A percentile compares a stretch with the other conserved stretches of the same genome.
Conservation (phyloP, 108 stramenopile species). For the Nitzschia putrida region DNA sequence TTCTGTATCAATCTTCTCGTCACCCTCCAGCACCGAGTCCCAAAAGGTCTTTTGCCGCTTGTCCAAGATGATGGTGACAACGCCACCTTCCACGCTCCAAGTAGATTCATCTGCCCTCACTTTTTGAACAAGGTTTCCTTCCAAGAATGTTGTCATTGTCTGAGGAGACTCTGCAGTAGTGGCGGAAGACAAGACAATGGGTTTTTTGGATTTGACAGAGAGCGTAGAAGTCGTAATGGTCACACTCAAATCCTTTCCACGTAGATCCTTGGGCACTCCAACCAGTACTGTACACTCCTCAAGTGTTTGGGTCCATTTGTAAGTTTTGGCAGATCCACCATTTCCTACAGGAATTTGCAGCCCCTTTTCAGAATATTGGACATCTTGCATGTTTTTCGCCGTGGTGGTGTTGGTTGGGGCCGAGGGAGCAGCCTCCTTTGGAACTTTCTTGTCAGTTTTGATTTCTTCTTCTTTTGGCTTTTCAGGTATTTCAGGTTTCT, state of each 20-base stretch:
- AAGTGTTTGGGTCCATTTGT: constrained; percentile 88
- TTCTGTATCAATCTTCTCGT: constrained; percentile 70
- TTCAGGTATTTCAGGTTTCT: not conserved
- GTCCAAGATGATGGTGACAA: constrained; percentile 59
- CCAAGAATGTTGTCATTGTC: constrained; percentile 37
- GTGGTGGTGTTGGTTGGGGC: constrained; percentile 1
- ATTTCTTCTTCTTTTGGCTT: constrained; percentile 2
- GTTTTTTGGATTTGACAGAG: constrained; percentile 52
- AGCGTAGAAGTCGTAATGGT: constrained; percentile 51
- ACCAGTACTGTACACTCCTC: constrained; percentile 78
- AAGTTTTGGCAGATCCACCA: constrained; percentile 76
- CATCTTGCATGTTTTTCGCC: constrained; percentile 16
- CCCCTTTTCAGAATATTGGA: constrained; percentile 78
- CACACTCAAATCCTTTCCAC: constrained; percentile 74
- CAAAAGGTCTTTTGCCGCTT: constrained; percentile 78
- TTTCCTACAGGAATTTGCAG: constrained; percentile 86
- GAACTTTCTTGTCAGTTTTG: constrained; percentile 4
- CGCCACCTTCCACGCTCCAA: constrained; percentile 77
- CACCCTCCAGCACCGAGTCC: constrained; percentile 68
- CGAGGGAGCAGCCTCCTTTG: not conserved
- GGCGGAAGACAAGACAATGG: constrained; percentile 11
- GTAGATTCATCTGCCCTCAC: constrained; percentile 71
- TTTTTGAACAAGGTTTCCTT: constrained; percentile 58
- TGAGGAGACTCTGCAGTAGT: not conserved
- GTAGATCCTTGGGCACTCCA: constrained; percentile 54